Conservation (phyloP, 1,139 yeast species). For the Blastobotrys arbuscula region DNA sequence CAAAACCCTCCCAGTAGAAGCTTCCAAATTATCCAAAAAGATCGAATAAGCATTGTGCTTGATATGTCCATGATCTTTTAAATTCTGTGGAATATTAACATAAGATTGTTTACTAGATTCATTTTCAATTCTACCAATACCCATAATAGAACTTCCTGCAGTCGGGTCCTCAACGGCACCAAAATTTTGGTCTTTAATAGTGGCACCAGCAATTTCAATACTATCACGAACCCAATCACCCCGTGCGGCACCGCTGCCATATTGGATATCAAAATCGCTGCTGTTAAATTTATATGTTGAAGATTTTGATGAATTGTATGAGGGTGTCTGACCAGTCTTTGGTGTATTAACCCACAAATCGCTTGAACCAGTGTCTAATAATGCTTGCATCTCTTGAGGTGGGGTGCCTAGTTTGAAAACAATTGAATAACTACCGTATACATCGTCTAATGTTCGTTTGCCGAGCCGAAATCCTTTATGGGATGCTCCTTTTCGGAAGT, state of each 20-base stretch:
- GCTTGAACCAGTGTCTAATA: slow-evolving; percentile 44
- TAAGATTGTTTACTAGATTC: slow-evolving; percentile 29
- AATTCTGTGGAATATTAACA: slow-evolving; percentile 22
- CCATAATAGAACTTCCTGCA: slow-evolving; percentile 47
- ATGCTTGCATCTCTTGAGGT: slow-evolving; percentile 34
- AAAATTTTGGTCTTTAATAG: slow-evolving; percentile 39
- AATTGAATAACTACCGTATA: slow-evolving; percentile 25
- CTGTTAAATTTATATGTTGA: slow-evolving; percentile 20
- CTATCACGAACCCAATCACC: slow-evolving; percentile 49
- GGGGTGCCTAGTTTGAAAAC: slow-evolving; percentile 42
- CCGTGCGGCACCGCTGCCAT: slow-evolving; percentile 26
- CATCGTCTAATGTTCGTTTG: slow-evolving; percentile 10
- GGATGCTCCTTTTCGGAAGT: slow-evolving; percentile 5
- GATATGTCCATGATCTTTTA: slow-evolving; percentile 32
- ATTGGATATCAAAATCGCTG: slow-evolving; percentile 22
- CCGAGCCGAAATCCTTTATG: background rate
- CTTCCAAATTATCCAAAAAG: slow-evolving; percentile 41
- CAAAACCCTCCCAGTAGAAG: slow-evolving; percentile 45
- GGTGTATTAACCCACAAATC: slow-evolving; percentile 42
- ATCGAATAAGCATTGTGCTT: slow-evolving; percentile 48
- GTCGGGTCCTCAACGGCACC: slow-evolving; percentile 43
- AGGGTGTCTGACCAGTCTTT: slow-evolving; percentile 21
- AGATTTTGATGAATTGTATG: slow-evolving; percentile 22
- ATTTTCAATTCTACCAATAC: slow-evolving; percentile 45
- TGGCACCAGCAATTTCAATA: slow-evolving; percentile 36